Evolutionary conservation across 192 early-diverging fungal species (phyloP).

Genomic region (Spizellomyces sp.): DNA sequence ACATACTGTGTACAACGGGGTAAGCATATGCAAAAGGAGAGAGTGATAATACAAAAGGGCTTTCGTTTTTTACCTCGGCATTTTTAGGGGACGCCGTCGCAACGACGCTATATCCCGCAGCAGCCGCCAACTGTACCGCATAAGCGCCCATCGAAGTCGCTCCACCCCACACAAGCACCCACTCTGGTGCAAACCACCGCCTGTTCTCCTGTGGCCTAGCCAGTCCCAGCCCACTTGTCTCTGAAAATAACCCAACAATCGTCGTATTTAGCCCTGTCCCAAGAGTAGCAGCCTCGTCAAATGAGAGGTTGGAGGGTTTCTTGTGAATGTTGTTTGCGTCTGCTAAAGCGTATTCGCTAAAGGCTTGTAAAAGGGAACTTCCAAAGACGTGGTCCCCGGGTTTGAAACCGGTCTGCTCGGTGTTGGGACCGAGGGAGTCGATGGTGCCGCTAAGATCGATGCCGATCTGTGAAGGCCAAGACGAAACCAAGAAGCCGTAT

Average conservation of each 20-base stretch:
- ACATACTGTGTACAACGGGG: slow-evolving; percentile 8
- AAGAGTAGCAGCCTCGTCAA: slow-evolving; percentile 26
- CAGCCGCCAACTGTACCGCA: slow-evolving; percentile 28
- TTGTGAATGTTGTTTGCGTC: background rate
- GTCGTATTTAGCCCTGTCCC: slow-evolving; percentile 9
- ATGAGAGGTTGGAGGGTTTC: slow-evolving; percentile 21
- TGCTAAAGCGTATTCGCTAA: slow-evolving; percentile 25
- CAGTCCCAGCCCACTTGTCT: slow-evolving; percentile 11
- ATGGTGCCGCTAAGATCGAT: slow-evolving; percentile 20
- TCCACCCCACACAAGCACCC: slow-evolving; percentile 29
- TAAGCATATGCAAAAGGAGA: background rate
- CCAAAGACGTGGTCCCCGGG: slow-evolving; percentile 27
- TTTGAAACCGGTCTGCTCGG: background rate
- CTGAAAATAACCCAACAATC: slow-evolving; percentile 10
- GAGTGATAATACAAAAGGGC: background rate
- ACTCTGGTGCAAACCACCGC: slow-evolving; percentile 26
- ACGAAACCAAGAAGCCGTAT: slow-evolving; percentile 7
- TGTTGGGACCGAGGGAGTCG: slow-evolving; percentile 8
- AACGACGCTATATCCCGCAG: slow-evolving; percentile 30
- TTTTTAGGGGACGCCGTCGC: slow-evolving; percentile 25
- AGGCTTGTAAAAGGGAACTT: background rate
- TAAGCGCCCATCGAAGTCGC: slow-evolving; percentile 18
- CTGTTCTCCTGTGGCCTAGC: slow-evolving; percentile 13
- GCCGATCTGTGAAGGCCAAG: slow-evolving; percentile 26
- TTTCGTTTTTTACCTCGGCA: background rate